Evolutionary conservation across 345 rosid genomes (phyloP).

Genomic region (Hypericum perforatum): DNA sequence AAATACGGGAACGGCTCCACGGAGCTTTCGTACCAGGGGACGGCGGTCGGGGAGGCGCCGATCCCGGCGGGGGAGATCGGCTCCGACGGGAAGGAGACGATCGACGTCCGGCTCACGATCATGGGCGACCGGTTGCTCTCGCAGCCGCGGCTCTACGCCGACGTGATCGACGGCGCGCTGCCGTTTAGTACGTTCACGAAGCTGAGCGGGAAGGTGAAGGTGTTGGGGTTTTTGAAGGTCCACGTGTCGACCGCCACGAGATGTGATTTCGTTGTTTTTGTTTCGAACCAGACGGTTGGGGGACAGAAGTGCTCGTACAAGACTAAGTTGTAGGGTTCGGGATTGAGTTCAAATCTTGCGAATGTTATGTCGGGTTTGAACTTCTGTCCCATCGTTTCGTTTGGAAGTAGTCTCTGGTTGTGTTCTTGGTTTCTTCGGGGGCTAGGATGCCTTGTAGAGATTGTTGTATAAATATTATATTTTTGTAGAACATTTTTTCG

Average conservation of each 20-base stretch:
- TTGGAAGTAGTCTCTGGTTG: no score
- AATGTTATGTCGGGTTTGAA: no score
- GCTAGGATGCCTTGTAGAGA: no score
- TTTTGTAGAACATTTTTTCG: no score
- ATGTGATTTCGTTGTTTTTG: conserved; percentile 42
- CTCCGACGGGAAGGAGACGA: conserved; percentile 27
- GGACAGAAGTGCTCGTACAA: conserved; percentile 48
- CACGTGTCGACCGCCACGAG: conserved; percentile 34
- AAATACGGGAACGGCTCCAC: conserved; percentile 38
- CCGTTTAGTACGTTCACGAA: conserved; percentile 34
- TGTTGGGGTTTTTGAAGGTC: conserved; percentile 37
- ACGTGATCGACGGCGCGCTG: conserved; percentile 28
- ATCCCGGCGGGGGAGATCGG: conserved; percentile 45
- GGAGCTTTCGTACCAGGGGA: conserved; percentile 46
- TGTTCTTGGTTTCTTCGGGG: no score
- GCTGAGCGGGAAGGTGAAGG: conserved; percentile 48
- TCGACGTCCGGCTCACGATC: conserved; percentile 50
- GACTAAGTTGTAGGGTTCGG: conserved; percentile 33
- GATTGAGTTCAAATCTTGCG: no score
- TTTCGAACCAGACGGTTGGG: conserved; percentile 33
- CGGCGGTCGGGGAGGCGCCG: conserved; percentile 53
- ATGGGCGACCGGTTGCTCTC: conserved; percentile 57
- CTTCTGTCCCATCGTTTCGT: no score
- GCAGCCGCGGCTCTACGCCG: conserved; percentile 25
- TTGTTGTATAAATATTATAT: no score